phyloP scores from a whole-genome alignment of 108 stramenopile genomes.

The Skeletonema marinoi region DNA sequence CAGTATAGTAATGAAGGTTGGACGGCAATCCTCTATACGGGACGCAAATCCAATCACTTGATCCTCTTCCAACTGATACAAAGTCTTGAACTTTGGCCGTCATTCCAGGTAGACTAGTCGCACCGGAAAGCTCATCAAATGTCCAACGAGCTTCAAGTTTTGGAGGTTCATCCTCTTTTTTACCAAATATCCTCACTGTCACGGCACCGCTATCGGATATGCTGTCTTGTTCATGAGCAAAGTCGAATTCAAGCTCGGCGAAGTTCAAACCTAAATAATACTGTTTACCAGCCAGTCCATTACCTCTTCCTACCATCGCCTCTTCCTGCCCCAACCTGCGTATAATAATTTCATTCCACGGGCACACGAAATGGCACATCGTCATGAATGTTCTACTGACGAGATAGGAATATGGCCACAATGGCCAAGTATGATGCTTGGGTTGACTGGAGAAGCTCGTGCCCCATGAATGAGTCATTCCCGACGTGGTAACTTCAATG shows the following conservation, averaged over 20 bases:
- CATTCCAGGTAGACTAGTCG: slow-evolving; percentile 24
- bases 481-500: slow-evolving; percentile 73
- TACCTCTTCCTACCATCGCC: neutral
- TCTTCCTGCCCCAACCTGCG: slow-evolving; percentile 18
- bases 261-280: slow-evolving; percentile 72
- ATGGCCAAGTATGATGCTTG: slow-evolving; percentile 39
- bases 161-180: slow-evolving; percentile 19
- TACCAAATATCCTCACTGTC: slow-evolving; percentile 43
- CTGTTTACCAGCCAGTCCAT: slow-evolving; percentile 52
- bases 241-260: slow-evolving; percentile 83
- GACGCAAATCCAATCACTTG: slow-evolving; percentile 31
- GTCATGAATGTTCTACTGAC: slow-evolving; percentile 44
- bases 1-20: slow-evolving; percentile 2
- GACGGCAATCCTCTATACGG: slow-evolving; percentile 37
- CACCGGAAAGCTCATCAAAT: slow-evolving; percentile 37
- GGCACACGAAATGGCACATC: slow-evolving; percentile 46
- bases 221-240: slow-evolving; percentile 32
- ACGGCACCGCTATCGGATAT: slow-evolving; percentile 18
- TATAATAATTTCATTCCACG: slow-evolving; percentile 56
- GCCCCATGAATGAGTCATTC: slow-evolving; percentile 87
- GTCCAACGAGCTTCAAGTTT: slow-evolving; percentile 39
- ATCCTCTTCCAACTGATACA: neutral
- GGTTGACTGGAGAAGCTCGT: slow-evolving; percentile 40
- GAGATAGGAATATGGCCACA: slow-evolving; percentile 33
- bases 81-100: slow-evolving; percentile 14